Evolutionary conservation across 108 stramenopile genomes (phyloP).

Genomic region (Fistulifera solaris): DNA sequence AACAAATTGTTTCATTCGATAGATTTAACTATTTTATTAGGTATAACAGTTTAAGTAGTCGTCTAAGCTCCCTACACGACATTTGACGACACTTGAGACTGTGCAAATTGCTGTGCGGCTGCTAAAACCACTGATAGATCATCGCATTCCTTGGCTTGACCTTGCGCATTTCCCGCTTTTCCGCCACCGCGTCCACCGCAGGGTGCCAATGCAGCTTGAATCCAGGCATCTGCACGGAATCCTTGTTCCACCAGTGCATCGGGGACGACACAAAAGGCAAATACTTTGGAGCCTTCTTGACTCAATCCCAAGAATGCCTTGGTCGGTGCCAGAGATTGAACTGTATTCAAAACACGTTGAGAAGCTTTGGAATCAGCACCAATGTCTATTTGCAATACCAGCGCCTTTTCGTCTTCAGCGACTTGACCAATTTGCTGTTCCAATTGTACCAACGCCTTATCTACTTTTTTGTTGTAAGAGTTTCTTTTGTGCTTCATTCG

Average conservation of each 20-base stretch:
- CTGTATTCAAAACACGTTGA: constrained; percentile 81
- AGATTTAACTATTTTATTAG: too few species aligned
- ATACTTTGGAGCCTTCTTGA: constrained; percentile 76
- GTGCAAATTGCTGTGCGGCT: constrained; percentile 54
- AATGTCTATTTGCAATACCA: constrained; percentile 79
- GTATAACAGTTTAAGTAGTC: too few species aligned
- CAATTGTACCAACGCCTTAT: constrained; percentile 41
- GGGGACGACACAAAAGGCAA: constrained; percentile 75
- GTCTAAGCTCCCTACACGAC: too few species aligned
- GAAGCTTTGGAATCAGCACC: constrained; percentile 92
- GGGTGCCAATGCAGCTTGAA: constrained; percentile 52
- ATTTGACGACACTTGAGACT: constrained; percentile 1
- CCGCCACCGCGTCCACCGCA: constrained; percentile 84
- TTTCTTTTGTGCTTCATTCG: constrained; percentile 73
- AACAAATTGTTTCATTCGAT: too few species aligned
- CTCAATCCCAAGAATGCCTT: constrained; percentile 81
- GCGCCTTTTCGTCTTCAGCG: constrained; percentile 21
- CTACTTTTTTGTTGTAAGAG: constrained; percentile 63
- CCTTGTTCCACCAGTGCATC: constrained; percentile 44
- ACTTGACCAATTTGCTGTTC: constrained; percentile 26
- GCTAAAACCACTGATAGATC: constrained; percentile 58
- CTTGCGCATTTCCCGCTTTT: constrained; percentile 73
- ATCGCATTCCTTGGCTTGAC: constrained; percentile 59
- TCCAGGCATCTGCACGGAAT: constrained; percentile 78
- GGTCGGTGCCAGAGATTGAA: constrained; percentile 71